phyloP scores from a whole-genome alignment of 75 land plant species.

The Cunninghamia lanceolata region DNA sequence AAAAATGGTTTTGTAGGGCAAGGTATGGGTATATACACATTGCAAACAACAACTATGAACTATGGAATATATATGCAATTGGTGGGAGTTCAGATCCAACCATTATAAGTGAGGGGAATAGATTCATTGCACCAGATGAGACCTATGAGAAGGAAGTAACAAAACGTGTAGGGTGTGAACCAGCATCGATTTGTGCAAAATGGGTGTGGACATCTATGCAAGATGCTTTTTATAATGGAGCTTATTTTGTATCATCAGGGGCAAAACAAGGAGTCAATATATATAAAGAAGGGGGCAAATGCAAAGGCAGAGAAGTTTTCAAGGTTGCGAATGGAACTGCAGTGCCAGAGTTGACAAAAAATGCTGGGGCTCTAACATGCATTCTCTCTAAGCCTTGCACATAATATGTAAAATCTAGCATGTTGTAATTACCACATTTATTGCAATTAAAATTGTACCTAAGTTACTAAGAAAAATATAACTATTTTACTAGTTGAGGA shows the following conservation, averaged over 20 bases:
- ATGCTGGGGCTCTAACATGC: background rate
- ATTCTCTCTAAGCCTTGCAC: background rate
- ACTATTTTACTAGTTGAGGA: too few relatives aligned
- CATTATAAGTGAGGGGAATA: constrained; percentile 51
- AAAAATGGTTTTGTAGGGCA: constrained; percentile 41
- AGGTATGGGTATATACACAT: constrained; percentile 60
- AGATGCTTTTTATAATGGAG: constrained; percentile 48
- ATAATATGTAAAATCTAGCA: too few relatives aligned
- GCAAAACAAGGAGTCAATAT: too few relatives aligned
- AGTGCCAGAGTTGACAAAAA: background rate
- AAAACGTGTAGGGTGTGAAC: background rate
- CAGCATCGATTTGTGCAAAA: background rate
- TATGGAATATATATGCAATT: too few relatives aligned
- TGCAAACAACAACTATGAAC: constrained; percentile 34
- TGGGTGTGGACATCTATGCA: constrained; percentile 27
- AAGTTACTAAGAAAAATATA: too few relatives aligned
- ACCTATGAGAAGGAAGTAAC: constrained; percentile 31
- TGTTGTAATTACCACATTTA: too few relatives aligned
- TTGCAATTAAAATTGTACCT: too few relatives aligned
- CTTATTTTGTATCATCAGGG: constrained; percentile 29
- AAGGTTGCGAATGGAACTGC: background rate
- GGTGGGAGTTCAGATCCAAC: constrained; percentile 58
- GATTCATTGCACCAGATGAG: constrained; percentile 41
- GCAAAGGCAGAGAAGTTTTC: background rate
- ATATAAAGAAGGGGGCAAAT: too few relatives aligned